Evolutionary conservation across 805 yeast genomes (phyloP), one percentile per base, ranked within the genome.

Genomic region (Lachancea fermentati): DNA sequence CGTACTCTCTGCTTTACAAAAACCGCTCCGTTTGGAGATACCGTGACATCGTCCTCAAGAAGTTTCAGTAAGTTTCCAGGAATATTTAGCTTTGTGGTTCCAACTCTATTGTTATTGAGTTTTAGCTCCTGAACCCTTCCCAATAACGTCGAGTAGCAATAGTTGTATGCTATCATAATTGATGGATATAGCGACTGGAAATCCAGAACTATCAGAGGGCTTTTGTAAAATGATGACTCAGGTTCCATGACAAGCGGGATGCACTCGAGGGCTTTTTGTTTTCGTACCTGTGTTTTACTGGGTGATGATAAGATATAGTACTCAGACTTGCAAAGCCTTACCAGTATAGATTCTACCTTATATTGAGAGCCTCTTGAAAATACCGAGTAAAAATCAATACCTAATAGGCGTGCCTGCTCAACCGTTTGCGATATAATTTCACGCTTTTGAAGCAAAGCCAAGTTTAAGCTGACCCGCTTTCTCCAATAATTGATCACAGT

Each of bases 171-270:
- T 55, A 87, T 85, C 58, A 91, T 75, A 11, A 93, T 71, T 0
- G 97, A 89, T 0, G 98, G 98, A 56, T 93, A 93, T 36, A 93
- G 69, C 0, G 97, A 87, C 52, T 91, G 96, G 54, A 93, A 93
- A 58, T 93, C 98, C 15, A 93, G 63, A 0, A 93, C 97, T 13
- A 89, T 75, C 19, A 93, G 67, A 0, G 98, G 98, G 42, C 91
- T 82, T 41, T 85, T 87, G 58, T 88, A 93, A 49, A 81, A 85
- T 14, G 77, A 79, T 4, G 95, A 78, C 17, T 76, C 75, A 0
- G 98, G 98, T 54, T 93, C 98, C 89, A 93, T 79, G 2, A 93
- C 86, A 38, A 93, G 67, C 0, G 97, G 96, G 4, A 93, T 77
- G 45, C 88, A 81, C 52, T 88, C 96, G 29, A 93, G 64, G 0